phyloP scores from a whole-genome alignment of 306 rosid genomes.

The Gynostemma pentaphyllum region DNA sequence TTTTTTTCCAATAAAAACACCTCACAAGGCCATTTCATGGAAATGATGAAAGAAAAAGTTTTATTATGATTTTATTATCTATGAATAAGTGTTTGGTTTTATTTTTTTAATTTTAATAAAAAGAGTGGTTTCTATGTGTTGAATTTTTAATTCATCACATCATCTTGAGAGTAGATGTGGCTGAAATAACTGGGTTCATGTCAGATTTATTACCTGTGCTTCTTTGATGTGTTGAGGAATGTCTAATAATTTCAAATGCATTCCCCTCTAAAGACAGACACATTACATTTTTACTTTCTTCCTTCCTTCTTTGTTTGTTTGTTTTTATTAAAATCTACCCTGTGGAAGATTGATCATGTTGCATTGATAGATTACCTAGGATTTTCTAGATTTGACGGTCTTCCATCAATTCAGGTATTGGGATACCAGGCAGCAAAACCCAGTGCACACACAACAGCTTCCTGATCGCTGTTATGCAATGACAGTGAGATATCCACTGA shows the following conservation, averaged over 20 bases:
- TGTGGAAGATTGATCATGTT: background rate
- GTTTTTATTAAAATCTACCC: background rate
- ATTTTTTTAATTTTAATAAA: background rate
- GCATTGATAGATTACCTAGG: background rate
- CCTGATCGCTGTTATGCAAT: conserved; percentile 71
- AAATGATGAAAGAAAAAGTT: too few relatives aligned
- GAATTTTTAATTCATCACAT: background rate
- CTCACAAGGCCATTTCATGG: too few relatives aligned
- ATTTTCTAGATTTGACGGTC: background rate
- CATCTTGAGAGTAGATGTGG: background rate
- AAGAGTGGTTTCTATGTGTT: background rate
- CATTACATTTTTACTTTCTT: background rate
- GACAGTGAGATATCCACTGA: conserved; percentile 57
- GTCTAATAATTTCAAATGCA: too few relatives aligned
- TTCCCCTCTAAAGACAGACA: too few relatives aligned
- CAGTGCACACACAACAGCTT: conserved; percentile 73
- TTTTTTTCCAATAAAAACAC: too few relatives aligned
- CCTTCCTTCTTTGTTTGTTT: background rate
- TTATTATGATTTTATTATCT: too few relatives aligned
- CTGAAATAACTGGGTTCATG: background rate
- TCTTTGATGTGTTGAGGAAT: too few relatives aligned
- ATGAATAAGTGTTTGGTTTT: background rate
- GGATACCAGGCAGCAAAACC: conserved; percentile 81
- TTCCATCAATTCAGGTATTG: conserved; percentile 38
- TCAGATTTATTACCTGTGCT: too few relatives aligned